phyloP scores from a whole-genome alignment of 2,329 filamentous ascomycete species.

The Xylaria sp. region DNA sequence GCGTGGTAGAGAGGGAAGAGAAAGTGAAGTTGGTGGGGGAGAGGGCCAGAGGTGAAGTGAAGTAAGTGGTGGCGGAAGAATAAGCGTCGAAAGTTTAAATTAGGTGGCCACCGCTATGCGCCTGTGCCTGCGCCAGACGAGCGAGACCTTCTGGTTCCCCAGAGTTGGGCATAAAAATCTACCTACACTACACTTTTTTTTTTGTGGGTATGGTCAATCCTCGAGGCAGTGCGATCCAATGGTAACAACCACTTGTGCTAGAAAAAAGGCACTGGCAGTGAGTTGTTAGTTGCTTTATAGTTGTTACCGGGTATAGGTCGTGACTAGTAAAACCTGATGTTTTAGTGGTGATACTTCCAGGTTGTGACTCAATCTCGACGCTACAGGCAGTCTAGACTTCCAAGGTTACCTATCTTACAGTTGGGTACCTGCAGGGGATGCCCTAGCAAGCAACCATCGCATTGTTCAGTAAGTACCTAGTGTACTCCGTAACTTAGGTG shows the following conservation, averaged over 20 bases:
- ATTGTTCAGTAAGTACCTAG: no score
- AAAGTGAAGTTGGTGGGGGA: constrained; percentile 16
- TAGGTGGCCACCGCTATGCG: constrained; percentile 2
- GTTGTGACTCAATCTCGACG: background rate
- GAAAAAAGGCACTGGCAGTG: background rate
- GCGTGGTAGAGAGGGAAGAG: constrained; percentile 1
- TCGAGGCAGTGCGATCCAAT: constrained; percentile 1
- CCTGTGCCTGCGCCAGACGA: background rate
- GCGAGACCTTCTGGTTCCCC: constrained; percentile 7
- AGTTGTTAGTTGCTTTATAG: no score
- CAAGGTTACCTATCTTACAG: background rate
- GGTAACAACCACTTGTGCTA: background rate
- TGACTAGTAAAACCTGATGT: background rate
- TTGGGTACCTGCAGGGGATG: background rate
- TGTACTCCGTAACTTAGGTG: background rate
- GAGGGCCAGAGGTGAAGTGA: background rate
- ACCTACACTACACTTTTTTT: constrained; percentile 7
- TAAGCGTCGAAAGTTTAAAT: background rate
- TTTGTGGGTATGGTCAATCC: constrained; percentile 15
- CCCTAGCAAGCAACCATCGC: background rate
- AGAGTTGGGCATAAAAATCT: constrained; percentile 36
- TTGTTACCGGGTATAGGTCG: background rate
- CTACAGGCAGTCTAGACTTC: background rate
- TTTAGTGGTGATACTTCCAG: background rate
- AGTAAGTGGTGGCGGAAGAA: background rate